Evolutionary conservation across 345 rosid genomes (phyloP), one percentile per base, ranked within the genome.

Genomic region (Corchorus olitorius): DNA sequence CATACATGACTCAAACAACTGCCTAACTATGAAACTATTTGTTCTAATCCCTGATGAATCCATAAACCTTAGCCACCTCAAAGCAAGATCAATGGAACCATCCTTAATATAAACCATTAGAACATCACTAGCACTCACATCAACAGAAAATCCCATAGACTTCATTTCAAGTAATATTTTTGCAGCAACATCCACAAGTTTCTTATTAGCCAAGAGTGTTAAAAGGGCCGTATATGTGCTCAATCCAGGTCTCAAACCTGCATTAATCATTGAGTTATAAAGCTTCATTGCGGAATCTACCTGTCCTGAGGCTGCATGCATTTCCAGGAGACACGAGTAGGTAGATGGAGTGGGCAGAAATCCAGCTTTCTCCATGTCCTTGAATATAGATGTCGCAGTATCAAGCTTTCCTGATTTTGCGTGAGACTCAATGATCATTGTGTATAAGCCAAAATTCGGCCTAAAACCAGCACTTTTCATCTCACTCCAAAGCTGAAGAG

Each of bases 381-480:
- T 82, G 52, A 91, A 97, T 52, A 90, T 82, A 46, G 97, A 89
- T 91, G 89, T 90, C 65, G 99, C 97, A 71, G 84, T 81, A 77
- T 97, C 97, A 41, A 94, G 99, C 86, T 97, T 97, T 80, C 98
- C 99, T 1, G 99, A 91, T 80, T 97, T 94, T 4, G 97, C 98
- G 81, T 92, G 98, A 75, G 99, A 90, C 77, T 94, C 99, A 69
- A 89, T 87, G 52, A 96, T 90, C 89, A 89, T 53, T 0, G 99
- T 91, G 81, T 90, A 92, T 76, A 96, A 82, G 49, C 91, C 98
- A 78, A 89, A 96, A 82, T 96, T 96, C 8, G 99, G 98, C 81
- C 95, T 89, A 73, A 90, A 91, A 39, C 97, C 94, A 20, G 90
- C 85, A 12, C 79, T 84, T 83, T 87, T 96, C 97, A 92, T 96